These are phyloP conservation scores for Tilletia setariae DNA, from an alignment of 1,284 basidiomycete species.

Conservation along the genomic window DNA sequence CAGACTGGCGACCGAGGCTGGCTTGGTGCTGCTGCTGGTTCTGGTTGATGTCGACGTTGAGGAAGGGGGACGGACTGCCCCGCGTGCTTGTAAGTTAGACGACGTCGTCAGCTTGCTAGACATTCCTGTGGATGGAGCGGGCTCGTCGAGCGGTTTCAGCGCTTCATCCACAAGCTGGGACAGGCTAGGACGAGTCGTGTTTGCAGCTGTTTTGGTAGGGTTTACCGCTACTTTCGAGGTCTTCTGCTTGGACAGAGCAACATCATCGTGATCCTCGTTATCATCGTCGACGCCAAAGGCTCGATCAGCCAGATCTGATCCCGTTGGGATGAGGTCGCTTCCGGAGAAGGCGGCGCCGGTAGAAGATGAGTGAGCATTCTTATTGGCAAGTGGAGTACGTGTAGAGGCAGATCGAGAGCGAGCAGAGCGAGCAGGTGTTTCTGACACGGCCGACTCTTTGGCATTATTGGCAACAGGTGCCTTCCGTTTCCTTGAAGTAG, in stretches of 20 bases:
- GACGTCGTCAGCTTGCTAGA: neutral
- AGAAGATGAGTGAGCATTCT: constrained; percentile 13
- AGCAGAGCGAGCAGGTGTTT: neutral
- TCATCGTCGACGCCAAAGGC: neutral
- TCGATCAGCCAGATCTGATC: too few species aligned
- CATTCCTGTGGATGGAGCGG: too few species aligned
- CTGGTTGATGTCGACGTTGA: neutral
- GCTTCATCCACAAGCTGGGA: neutral
- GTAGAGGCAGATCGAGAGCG: neutral
- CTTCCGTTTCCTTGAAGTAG: neutral
- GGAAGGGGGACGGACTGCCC: neutral
- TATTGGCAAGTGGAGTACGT: constrained; percentile 1
- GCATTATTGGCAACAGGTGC: neutral
- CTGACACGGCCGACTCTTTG: neutral
- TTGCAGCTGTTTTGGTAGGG: neutral
- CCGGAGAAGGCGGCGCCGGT: neutral
- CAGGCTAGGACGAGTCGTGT: neutral
- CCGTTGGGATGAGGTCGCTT: neutral
- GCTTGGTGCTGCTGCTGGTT: neutral
- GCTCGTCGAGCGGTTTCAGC: neutral
- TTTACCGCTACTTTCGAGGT: neutral
- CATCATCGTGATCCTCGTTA: neutral
- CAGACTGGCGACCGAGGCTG: neutral
- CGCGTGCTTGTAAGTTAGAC: neutral
- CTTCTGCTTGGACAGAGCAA: neutral